Conservation (phyloP, 768 basidiomycete genomes). For the Leucocoprinus leucothites region DNA sequence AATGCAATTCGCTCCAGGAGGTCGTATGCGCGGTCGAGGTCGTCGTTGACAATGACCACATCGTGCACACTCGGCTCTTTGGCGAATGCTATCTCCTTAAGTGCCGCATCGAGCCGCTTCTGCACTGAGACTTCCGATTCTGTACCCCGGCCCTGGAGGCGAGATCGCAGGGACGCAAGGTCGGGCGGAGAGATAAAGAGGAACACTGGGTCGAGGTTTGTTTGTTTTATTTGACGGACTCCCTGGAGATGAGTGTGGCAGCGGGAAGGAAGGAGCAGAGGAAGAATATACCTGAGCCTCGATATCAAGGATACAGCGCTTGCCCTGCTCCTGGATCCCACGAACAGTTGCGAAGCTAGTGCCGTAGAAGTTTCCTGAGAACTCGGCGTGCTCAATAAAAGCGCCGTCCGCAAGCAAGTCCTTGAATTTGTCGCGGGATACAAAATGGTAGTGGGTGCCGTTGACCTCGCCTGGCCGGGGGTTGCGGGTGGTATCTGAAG, state of each 20-base stretch:
- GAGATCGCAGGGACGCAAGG: constrained; percentile 60
- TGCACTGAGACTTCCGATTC: constrained; percentile 72
- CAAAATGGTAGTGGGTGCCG: constrained; percentile 88
- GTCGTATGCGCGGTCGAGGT: constrained; percentile 77
- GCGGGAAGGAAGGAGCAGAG: constrained; percentile 4
- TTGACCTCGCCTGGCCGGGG: constrained; percentile 81
- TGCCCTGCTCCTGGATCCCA: constrained; percentile 62
- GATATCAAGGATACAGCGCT: constrained; percentile 91
- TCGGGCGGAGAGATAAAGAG: constrained; percentile 92
- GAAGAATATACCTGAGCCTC: constrained; percentile 76
- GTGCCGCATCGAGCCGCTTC: constrained; percentile 74
- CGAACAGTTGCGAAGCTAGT: constrained; percentile 79
- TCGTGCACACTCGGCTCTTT: constrained; percentile 73
- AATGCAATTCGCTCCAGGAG: constrained; percentile 76
- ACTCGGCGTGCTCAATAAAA: constrained; percentile 94
- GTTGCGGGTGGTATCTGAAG: constrained; percentile 81
- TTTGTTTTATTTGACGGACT: constrained; percentile 86
- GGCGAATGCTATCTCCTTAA: constrained; percentile 82
- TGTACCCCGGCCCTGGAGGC: constrained; percentile 80
- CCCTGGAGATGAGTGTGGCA: constrained; percentile 50
- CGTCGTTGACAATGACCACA: constrained; percentile 86
- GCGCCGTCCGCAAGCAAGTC: constrained; percentile 64
- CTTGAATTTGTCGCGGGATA: constrained; percentile 66
- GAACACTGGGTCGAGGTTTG: constrained; percentile 79
- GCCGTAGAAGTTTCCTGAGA: constrained; percentile 92